Evolutionary conservation across 495 filamentous ascomycete species (phyloP).

Genomic region (Xylaria scruposa): DNA sequence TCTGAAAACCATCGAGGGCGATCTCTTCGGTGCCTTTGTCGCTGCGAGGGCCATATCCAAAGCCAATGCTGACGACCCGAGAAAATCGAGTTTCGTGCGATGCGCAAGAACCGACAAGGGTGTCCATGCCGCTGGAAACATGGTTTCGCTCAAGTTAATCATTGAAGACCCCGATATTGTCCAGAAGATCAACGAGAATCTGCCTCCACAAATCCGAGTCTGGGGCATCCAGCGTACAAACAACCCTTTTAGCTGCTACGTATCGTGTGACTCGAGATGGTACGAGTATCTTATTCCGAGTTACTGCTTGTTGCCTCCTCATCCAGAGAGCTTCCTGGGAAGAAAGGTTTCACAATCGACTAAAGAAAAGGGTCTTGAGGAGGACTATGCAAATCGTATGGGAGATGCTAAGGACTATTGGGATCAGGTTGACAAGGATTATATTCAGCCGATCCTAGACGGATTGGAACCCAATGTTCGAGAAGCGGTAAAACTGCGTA

Average conservation of each 20-base stretch:
- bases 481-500: slow-evolving; percentile 49
- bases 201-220: slow-evolving; percentile 87
- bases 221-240: slow-evolving; percentile 90
- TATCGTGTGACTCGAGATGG: slow-evolving; percentile 88
- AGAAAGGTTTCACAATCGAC: slow-evolving; percentile 76
- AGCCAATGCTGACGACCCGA: slow-evolving; percentile 93
- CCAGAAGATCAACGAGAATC: slow-evolving; percentile 83
- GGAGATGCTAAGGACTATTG: slow-evolving; percentile 81
- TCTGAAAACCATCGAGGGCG: slow-evolving; percentile 96
- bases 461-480: slow-evolving; percentile 49
- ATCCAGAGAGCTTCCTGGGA: slow-evolving; percentile 83
- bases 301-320: slow-evolving; percentile 88
- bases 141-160: slow-evolving; percentile 94
- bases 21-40: slow-evolving; percentile 90
- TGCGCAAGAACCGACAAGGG: slow-evolving; percentile 98
- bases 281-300: slow-evolving; percentile 97
- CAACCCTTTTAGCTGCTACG: slow-evolving; percentile 88
- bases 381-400: slow-evolving; percentile 70
- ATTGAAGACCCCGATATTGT: slow-evolving; percentile 88
- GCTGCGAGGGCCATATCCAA: slow-evolving; percentile 92
- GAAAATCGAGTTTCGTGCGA: slow-evolving; percentile 91
- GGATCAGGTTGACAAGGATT: slow-evolving; percentile 75
- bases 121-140: slow-evolving; percentile 95
- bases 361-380: slow-evolving; percentile 71
- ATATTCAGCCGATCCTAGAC: slow-evolving; percentile 75